phyloP scores from a whole-genome alignment of 2,329 filamentous ascomycete species.

The Monilinia aucupariae region DNA sequence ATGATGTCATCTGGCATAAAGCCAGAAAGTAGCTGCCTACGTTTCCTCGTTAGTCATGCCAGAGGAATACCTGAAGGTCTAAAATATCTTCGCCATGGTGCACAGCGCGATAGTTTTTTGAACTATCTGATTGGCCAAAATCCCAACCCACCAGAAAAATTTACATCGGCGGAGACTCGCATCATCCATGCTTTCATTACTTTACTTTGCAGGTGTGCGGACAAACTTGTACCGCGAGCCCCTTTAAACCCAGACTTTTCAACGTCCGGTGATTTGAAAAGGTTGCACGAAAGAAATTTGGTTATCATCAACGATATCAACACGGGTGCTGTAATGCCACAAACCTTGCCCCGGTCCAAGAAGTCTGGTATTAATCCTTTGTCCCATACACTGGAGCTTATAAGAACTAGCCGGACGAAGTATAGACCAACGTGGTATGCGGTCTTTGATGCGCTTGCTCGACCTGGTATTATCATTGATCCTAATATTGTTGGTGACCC shows the following conservation, averaged over 20 bases:
- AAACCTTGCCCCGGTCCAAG: not conserved
- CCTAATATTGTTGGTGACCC: conserved; percentile 19
- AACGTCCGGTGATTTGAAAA: not conserved
- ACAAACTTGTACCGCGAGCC: conserved; percentile 30
- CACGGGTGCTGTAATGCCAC: not conserved
- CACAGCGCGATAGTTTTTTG: conserved; percentile 22
- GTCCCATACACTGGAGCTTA: conserved; percentile 22
- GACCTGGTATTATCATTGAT: conserved; percentile 25
- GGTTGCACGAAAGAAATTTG: not conserved
- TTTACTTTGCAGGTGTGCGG: conserved; percentile 41
- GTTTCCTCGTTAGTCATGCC: conserved; percentile 51
- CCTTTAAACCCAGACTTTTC: not conserved
- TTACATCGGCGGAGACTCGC: conserved; percentile 21
- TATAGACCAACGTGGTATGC: conserved; percentile 40
- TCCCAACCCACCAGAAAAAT: conserved; percentile 14
- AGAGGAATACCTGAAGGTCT: conserved; percentile 43
- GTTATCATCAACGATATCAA: not conserved
- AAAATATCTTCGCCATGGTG: conserved; percentile 46
- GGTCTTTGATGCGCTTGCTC: conserved; percentile 40
- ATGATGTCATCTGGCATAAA: conserved; percentile 49
- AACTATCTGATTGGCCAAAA: conserved; percentile 20
- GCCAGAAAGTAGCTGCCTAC: conserved; percentile 47
- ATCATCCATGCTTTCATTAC: conserved; percentile 48
- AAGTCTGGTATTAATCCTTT: conserved; percentile 16
- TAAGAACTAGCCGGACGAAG: conserved; percentile 20